These are phyloP conservation scores for Ilex aquifolium DNA, from an alignment of 257 asterid species.

Conservation along the genomic window DNA sequence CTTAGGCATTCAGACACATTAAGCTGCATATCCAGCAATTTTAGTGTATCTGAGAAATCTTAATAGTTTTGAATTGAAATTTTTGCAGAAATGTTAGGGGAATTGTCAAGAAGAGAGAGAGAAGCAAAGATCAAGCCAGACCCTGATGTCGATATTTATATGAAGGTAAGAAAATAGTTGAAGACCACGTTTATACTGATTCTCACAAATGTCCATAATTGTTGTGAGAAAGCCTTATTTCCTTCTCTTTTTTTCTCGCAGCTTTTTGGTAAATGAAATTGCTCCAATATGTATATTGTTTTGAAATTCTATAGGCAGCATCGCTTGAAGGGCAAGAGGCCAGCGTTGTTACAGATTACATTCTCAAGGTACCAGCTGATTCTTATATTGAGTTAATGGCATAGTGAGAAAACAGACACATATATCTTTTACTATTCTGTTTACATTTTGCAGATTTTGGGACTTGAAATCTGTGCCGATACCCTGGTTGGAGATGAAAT, in stretches of 20 bases:
- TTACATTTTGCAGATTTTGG: conserved; percentile 64
- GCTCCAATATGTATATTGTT: not conserved
- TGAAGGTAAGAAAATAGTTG: conserved; percentile 54
- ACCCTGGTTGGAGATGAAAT: conserved; percentile 79
- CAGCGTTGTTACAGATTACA: conserved; percentile 72
- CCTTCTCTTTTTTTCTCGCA: not conserved
- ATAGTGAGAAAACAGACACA: not conserved
- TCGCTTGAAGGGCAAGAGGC: conserved; percentile 80
- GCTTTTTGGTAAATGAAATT: not conserved
- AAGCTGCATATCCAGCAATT: no score
- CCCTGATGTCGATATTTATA: conserved; percentile 73
- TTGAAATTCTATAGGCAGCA: conserved; percentile 45
- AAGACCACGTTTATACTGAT: not conserved
- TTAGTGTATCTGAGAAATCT: not conserved
- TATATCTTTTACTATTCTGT: not conserved
- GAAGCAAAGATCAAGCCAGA: conserved; percentile 80
- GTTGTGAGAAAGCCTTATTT: not conserved
- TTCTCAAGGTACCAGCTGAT: conserved; percentile 55
- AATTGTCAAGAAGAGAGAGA: conserved; percentile 83
- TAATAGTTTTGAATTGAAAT: not conserved
- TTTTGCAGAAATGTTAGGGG: conserved; percentile 61
- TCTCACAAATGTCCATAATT: no score
- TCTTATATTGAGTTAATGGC: not conserved
- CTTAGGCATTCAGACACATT: not conserved
- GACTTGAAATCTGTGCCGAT: conserved; percentile 88